Conservation (phyloP, 2,329 filamentous ascomycete genomes). For the Sarocladiaceae sp. region DNA sequence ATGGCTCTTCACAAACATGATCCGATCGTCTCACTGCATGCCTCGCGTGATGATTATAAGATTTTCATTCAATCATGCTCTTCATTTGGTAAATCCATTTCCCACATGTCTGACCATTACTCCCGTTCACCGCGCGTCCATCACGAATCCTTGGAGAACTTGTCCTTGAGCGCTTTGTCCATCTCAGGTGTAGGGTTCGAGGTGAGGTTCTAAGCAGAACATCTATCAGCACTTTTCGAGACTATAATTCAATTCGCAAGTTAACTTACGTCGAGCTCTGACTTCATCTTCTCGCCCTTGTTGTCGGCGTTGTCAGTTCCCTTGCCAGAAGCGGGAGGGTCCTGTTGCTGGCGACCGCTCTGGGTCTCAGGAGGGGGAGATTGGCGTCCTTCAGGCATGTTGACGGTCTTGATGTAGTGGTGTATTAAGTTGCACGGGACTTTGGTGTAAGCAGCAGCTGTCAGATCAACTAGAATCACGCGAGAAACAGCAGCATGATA, state of each 20-base stretch:
- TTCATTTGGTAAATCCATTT: no score
- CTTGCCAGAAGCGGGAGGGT: constrained; percentile 52
- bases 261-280: constrained; percentile 43
- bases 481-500: not conserved
- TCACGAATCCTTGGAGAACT: constrained; percentile 47
- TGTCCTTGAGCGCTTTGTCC: constrained; percentile 56
- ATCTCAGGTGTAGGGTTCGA: constrained; percentile 65
- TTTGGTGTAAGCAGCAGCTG: not conserved
- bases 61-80: no score
- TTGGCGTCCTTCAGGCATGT: constrained; percentile 71
- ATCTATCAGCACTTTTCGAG: constrained; percentile 7
- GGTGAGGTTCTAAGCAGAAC: constrained; percentile 37
- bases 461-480: not conserved
- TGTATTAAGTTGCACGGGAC: not conserved
- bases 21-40: no score
- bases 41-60: no score
- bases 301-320: constrained; percentile 51
- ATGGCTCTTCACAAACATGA: no score
- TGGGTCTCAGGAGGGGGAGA: constrained; percentile 72
- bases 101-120: not conserved
- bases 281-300: constrained; percentile 48
- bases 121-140: not conserved
- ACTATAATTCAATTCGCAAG: not conserved
- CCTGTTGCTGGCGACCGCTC: constrained; percentile 58
- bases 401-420: constrained; percentile 29